Evolutionary conservation across 2,329 filamentous ascomycete genomes (phyloP).

Genomic region (Fusarium incarnatum): DNA sequence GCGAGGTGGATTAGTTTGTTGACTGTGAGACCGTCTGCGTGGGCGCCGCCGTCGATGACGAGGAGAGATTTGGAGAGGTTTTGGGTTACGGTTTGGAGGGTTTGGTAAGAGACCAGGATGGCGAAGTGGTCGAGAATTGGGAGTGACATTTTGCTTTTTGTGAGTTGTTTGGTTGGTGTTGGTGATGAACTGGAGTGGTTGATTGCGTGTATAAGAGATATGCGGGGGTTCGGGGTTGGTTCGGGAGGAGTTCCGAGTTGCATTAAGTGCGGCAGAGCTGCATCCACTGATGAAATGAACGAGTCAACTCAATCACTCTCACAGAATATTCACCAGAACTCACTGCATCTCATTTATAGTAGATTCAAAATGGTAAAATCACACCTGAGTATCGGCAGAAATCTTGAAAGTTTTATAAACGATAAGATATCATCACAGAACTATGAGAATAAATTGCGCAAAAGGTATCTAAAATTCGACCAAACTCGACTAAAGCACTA

Average conservation of each 20-base stretch:
- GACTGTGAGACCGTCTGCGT: slow-evolving; percentile 69
- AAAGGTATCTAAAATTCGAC: background rate
- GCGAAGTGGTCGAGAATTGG: slow-evolving; percentile 72
- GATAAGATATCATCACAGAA: background rate
- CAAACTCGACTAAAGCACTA: background rate
- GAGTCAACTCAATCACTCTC: background rate
- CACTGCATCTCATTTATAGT: accelerated
- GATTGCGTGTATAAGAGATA: background rate
- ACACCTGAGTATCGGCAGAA: background rate
- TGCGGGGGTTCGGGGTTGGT: slow-evolving; percentile 36
- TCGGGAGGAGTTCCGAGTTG: slow-evolving; percentile 20
- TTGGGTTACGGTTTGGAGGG: slow-evolving; percentile 59
- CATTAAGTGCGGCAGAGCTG: background rate
- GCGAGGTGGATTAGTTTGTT: slow-evolving; percentile 72
- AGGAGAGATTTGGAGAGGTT: slow-evolving; percentile 67
- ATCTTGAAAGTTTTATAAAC: accelerated
- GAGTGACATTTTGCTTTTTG: slow-evolving; percentile 10
- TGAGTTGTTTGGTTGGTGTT: background rate
- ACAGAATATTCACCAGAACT: too few species aligned
- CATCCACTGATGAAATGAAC: background rate
- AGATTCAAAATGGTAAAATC: background rate
- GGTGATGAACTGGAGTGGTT: background rate
- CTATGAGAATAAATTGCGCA: background rate
- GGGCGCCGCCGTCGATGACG: slow-evolving; percentile 69
- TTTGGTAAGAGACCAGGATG: slow-evolving; percentile 67